phyloP scores from a whole-genome alignment of 495 filamentous ascomycete species.

The Neurospora sp. region DNA sequence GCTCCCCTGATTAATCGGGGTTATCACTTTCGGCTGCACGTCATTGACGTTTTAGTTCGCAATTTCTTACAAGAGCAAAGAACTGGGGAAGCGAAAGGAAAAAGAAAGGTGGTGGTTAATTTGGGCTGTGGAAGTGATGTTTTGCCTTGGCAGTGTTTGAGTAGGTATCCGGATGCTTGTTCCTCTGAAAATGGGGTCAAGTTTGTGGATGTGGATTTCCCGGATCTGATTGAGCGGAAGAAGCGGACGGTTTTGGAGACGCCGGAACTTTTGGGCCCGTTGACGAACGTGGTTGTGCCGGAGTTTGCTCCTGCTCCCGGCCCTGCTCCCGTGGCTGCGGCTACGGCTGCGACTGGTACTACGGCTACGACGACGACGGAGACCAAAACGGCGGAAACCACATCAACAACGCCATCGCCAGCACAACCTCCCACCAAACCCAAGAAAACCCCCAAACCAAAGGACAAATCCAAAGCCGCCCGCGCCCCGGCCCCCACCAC shows the following conservation, averaged over 20 bases:
- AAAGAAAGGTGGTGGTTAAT: conserved; percentile 70
- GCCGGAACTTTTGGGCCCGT: conserved; percentile 40
- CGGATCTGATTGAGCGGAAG: conserved; percentile 69
- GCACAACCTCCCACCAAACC: too few relatives aligned
- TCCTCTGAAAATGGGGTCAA: conserved; percentile 36
- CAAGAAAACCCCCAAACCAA: not conserved
- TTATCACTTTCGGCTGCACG: conserved; percentile 78
- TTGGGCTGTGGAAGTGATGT: conserved; percentile 70
- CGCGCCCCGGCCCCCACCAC: not conserved
- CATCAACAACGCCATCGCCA: too few relatives aligned
- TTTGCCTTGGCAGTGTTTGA: conserved; percentile 75
- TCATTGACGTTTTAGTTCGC: conserved; percentile 61
- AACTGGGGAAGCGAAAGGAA: conserved; percentile 14
- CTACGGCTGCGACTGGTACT: not conserved
- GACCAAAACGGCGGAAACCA: conserved; percentile 4
- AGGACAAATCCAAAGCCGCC: not conserved
- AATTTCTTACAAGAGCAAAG: conserved; percentile 53
- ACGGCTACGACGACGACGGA: not conserved
- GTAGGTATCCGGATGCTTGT: conserved; percentile 40
- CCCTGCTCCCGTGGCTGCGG: not conserved
- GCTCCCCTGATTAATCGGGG: conserved; percentile 80
- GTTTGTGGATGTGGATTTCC: conserved; percentile 86
- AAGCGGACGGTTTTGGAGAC: conserved; percentile 51
- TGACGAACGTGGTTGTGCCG: conserved; percentile 5
- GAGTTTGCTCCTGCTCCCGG: not conserved